Base-by-base conservation (phyloP, 129 eudicot genomes). In the Mikania micrantha region DNA sequence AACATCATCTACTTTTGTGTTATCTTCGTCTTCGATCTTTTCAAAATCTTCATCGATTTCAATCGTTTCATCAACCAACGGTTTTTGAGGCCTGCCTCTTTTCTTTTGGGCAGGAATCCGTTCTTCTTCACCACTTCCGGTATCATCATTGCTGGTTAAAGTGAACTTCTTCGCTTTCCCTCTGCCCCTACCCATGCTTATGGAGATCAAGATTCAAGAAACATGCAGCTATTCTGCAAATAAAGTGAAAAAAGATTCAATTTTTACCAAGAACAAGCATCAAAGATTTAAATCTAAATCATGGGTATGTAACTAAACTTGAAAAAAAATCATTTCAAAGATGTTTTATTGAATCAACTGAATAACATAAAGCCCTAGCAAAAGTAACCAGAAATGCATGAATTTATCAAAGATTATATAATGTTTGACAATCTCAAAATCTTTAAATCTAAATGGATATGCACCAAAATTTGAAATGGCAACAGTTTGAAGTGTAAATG, bases 71-170 rank as follows among this genome's bases (percentile, higher is more conserved):
- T 85, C 91, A 59, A 72, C 73, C 47, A 72, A 68, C 27, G 84
- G 62, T 69, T 88, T 88, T 27, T 85, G 95, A 7, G 91, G 95
- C 69, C 95, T 78, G 22, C 95, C 88, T 28, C 95, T 85, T 73
- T 81, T 72, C 66, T 82, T 88, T 70, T 85, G 90, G 7, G 81
- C 73, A 1, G 95, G 91, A 31, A 88, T 82, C 69, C 81, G 78
- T 54, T 88, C 95, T 69, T 88, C 95, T 50, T 88, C 95, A 16
- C 91, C 86, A 20, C 88, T 88, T 27, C 82, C 86, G 20, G 71
- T 40, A 78, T 88, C 91, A 13, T 88, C 95, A 35, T 79, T 80
- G 76, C 74, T 85, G 25, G 76, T 70, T 21, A 70, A 74, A 66
- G 84, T 64, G 9, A 80, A 69, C 78, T 78, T 88, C 79, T 85